Percentiles rank a stretch among this genome's conserved stretches.
Conservation (phyloP, 345 rosid genomes). For the Euphorbia pulcherrima region DNA sequence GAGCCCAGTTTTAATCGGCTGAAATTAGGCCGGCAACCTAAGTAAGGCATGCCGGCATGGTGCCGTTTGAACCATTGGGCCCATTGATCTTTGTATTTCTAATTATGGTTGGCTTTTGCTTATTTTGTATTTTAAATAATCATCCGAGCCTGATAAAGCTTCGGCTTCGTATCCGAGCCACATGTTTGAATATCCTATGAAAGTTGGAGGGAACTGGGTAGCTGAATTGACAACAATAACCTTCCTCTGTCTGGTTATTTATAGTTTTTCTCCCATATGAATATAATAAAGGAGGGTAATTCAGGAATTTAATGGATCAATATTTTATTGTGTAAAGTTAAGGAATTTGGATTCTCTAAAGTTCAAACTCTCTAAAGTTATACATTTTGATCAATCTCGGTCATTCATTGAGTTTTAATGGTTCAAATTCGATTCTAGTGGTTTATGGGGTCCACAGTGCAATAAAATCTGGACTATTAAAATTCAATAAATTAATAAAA, state of each 20-base stretch:
- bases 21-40: conserved; percentile 37
- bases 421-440: too few relatives aligned
- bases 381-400: too few relatives aligned
- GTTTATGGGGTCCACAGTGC: too few relatives aligned
- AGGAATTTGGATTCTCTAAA: too few relatives aligned
- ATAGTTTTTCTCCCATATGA: too few relatives aligned
- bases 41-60: conserved; percentile 25
- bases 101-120: background rate
- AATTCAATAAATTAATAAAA: too few relatives aligned
- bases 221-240: conserved; percentile 11
- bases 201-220: conserved; percentile 38
- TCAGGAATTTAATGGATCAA: background rate
- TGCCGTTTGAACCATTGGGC: conserved; percentile 23
- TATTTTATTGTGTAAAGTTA: background rate
- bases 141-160: conserved; percentile 17
- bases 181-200: conserved; percentile 33
- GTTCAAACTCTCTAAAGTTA: too few relatives aligned
- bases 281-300: background rate
- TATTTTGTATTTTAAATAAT: background rate
- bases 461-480: too few relatives aligned
- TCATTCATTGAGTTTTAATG: too few relatives aligned
- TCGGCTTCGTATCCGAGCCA: conserved; percentile 52
- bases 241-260: background rate
- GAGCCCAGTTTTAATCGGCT: conserved; percentile 27
- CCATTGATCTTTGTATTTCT: conserved; percentile 5